These are phyloP conservation scores for Wickerhamiella brachini DNA, from an alignment of 805 yeast species.

Conservation along the genomic window DNA sequence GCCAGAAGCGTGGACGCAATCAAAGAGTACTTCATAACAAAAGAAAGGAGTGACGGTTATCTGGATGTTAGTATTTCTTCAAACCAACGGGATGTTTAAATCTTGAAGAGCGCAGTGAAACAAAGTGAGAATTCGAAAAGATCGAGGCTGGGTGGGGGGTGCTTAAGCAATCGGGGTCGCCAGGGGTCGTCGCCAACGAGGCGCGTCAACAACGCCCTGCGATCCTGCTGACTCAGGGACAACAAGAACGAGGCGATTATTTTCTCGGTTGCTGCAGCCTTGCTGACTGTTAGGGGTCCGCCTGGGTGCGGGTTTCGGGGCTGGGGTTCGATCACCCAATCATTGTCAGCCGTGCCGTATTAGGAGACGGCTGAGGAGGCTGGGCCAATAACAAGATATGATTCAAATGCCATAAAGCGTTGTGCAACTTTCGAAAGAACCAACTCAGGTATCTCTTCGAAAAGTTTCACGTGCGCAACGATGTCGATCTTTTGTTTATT, in stretches of 20 bases:
- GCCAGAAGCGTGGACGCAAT: slow-evolving; percentile 9
- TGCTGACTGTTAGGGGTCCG: too few species aligned
- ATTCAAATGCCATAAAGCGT: too few species aligned
- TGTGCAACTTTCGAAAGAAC: too few species aligned
- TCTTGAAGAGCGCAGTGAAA: slow-evolving; percentile 7
- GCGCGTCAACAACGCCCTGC: not conserved
- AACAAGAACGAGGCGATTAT: not conserved
- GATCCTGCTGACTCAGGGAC: not conserved
- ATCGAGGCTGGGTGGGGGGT: not conserved
- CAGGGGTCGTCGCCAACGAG: not conserved
- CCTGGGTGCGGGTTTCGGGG: too few species aligned
- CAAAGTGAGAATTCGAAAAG: not conserved
- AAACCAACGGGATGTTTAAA: slow-evolving; percentile 1
- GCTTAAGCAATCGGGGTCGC: not conserved
- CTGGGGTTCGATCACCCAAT: not conserved
- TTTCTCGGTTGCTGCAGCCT: too few species aligned
- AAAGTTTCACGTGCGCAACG: too few species aligned
- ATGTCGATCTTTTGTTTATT: too few species aligned
- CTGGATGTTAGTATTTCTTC: slow-evolving; percentile 7
- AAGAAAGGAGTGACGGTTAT: not conserved
- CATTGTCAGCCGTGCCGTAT: not conserved
- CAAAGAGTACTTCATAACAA: slow-evolving; percentile 6
- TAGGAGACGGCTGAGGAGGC: not conserved
- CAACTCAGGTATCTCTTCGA: not conserved
- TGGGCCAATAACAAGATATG: not conserved